Percentiles rank a stretch among this genome's conserved stretches.
These are phyloP conservation scores for Irpex rosettiformis DNA, from an alignment of 1,284 basidiomycete genomes.

Conservation along the genomic window DNA sequence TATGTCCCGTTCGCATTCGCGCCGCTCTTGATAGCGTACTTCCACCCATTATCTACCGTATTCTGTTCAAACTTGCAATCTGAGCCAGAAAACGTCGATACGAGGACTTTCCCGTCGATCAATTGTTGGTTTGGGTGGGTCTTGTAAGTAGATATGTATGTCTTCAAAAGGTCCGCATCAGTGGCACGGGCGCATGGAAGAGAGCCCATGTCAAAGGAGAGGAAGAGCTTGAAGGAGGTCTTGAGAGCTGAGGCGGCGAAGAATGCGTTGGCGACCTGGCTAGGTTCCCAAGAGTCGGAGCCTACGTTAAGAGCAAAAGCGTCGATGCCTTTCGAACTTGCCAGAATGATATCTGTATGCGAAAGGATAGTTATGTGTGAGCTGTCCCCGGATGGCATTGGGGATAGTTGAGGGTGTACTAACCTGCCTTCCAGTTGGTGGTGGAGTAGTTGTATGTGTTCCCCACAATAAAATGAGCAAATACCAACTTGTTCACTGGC, in stretches of 20 bases:
- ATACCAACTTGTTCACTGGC: conserved; percentile 17
- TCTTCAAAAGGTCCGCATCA: conserved; percentile 36
- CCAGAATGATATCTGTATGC: conserved; percentile 33
- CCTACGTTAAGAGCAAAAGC: conserved; percentile 45
- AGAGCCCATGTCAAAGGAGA: conserved; percentile 56
- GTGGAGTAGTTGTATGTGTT: conserved; percentile 37
- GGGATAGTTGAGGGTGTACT: background rate
- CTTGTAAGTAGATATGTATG: conserved; percentile 40
- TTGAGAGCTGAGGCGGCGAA: conserved; percentile 16
- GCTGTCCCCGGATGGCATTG: background rate
- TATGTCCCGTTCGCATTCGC: conserved; percentile 16
- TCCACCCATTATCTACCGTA: conserved; percentile 31
- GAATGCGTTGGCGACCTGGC: conserved; percentile 45
- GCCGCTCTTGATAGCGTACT: conserved; percentile 25
- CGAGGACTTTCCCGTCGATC: conserved; percentile 39
- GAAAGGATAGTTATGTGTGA: background rate
- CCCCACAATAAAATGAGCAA: conserved; percentile 36
- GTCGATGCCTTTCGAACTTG: conserved; percentile 37
- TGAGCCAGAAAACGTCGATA: conserved; percentile 51
- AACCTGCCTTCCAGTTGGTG: conserved; percentile 34
- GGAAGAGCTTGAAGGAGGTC: conserved; percentile 48
- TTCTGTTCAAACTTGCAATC: conserved; percentile 46
- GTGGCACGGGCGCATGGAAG: conserved; percentile 35
- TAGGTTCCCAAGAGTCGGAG: conserved; percentile 44
- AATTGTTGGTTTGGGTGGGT: conserved; percentile 40